Conservation (phyloP, 768 basidiomycete species). For the Dioszegia hungarica region DNA sequence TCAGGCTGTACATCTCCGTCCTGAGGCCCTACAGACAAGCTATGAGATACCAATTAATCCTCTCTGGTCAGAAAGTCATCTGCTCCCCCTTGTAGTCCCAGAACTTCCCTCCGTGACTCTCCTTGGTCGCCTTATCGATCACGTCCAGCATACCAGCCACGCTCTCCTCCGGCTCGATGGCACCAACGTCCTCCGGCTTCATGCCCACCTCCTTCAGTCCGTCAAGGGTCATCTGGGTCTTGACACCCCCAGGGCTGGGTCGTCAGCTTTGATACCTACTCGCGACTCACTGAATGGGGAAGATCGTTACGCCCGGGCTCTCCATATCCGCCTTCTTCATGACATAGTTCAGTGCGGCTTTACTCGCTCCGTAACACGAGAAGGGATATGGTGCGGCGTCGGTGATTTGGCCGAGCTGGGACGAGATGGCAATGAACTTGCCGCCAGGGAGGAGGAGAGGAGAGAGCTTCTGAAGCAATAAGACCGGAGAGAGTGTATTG, state of each 20-base stretch:
- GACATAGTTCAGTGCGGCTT: neutral
- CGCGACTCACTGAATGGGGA: neutral
- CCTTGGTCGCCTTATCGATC: conserved; percentile 9
- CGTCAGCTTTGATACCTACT: too few species aligned
- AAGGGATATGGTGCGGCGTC: neutral
- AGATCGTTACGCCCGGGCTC: neutral
- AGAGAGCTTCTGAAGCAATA: neutral
- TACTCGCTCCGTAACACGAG: neutral
- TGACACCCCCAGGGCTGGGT: too few species aligned
- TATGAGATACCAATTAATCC: too few species aligned
- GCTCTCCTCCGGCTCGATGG: conserved; percentile 3
- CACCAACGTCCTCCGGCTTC: too few species aligned
- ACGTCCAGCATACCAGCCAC: conserved; percentile 5
- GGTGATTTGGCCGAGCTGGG: neutral
- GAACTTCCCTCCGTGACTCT: conserved; percentile 9
- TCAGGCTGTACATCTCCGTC: too few species aligned
- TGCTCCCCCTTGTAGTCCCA: neutral
- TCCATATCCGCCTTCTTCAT: neutral
- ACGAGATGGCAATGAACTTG: neutral
- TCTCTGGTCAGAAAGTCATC: neutral
- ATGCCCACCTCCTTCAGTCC: too few species aligned
- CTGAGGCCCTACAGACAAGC: too few species aligned
- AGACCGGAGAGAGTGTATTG: neutral
- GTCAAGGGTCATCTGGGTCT: too few species aligned
- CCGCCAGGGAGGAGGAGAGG: neutral